Base-by-base conservation (phyloP, 108 stramenopile genomes). In the Parmales sp. region DNA sequence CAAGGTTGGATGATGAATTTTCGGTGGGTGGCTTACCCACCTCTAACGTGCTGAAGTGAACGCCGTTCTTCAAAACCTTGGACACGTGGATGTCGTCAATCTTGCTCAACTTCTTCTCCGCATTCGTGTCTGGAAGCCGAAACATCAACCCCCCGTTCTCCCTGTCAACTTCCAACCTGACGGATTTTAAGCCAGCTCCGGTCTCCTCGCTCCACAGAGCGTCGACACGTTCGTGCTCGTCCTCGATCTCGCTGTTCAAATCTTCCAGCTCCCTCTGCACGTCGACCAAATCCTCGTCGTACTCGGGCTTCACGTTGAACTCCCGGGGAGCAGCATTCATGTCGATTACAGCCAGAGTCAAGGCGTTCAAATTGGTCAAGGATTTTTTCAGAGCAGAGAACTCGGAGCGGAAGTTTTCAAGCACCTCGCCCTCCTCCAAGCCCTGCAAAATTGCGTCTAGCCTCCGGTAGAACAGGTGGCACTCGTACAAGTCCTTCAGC, bases 1-100 rank as follows among this genome's bases (percentile, higher is more conserved):
- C n/a, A n/a, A n/a, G n/a, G n/a, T n/a, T n/a, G n/a, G n/a, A n/a
- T n/a, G n/a, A n/a, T n/a, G n/a, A n/a, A n/a, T n/a, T n/a, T n/a
- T n/a, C n/a, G n/a, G n/a, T n/a, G n/a, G n/a, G n/a, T n/a, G n/a
- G n/a, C n/a, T n/a, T n/a, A n/a, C n/a, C 7, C 11, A 4, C 28
- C 65, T 25, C 2, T 49, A 29, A n/a, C 23, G 89, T 96, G 41
- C 89, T 89, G 75, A 98, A 95, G 74, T 93, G 90, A 19, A 95
- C 93, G 20, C 97, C 97, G 76, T 94, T 95, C 73, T 95, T 92
- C 38, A 95, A 81, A 26, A 94, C 72, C 8, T 82, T 71, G 66
- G 91, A 81, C 31, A 91, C 75, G 63, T 81, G 68, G 29, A 94
- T 82, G 7, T 78, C 72, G 16, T 63, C 68, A 1, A 65, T 69